Evolutionary conservation across 2,329 filamentous ascomycete genomes (phyloP), one percentile per base, ranked within the genome.

Genomic region (Trichoderma aggressivum): DNA sequence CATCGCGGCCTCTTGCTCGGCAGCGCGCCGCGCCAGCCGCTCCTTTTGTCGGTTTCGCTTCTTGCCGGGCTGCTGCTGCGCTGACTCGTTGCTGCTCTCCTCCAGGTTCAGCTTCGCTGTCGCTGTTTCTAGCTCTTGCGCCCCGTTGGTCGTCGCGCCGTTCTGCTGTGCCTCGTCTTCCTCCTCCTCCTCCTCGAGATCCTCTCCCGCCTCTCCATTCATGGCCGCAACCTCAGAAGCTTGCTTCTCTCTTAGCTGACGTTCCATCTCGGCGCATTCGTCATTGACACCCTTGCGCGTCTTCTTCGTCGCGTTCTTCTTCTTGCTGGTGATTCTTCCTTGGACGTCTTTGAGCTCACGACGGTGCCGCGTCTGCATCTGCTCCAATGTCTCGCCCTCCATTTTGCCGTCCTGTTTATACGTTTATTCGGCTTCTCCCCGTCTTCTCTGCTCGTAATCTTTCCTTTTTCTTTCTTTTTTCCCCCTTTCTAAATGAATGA

Each of bases 291-390:
- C 90, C 79, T 91, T 93, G 77, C 84, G 89, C 75, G 87, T 94
- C 89, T 90, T 94, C 83, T 98, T 99, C 60, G 92, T 97, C 18
- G 96, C 94, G 75, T 92, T 91, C 85, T 98, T 98, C 86, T 98
- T 99, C 87, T 98, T 98, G 82, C 92, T 94, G 6, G 93, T 98
- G 78, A 97, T 90, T 72, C 91, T 90, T 64, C 89, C 88, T 80
- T 97, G 93, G 30, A 99, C 86, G 73, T 98, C 95, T 76, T 90
- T 91, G 80, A 92, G 90, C 82, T 99, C 95, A 81, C 93, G 96
- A 77, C 93, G 90, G 80, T 99, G 96, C 60, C 91, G 91, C 47
- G 90, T 84, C 76, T 93, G 90, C 70, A 96, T 83, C 73, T 92
- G 90, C 72, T 98, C 94, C 81, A 96, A 89, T 11, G 85, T 82